Conservation (phyloP, 208 protist species). For the Herpetomonas muscarum region DNA sequence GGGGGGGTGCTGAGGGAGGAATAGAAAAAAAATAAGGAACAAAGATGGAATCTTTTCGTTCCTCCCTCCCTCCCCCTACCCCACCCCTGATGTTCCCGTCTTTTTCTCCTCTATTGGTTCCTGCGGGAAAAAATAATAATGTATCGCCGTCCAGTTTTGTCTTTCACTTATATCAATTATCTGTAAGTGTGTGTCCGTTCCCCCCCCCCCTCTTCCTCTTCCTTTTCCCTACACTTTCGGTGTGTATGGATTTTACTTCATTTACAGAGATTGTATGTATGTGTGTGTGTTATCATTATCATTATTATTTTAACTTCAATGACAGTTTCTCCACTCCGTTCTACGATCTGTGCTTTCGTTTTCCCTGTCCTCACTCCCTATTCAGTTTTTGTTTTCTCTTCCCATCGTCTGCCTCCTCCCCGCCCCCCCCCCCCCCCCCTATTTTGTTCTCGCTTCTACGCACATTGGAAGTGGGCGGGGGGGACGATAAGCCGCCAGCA, state of each 20-base stretch:
- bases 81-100: not conserved
- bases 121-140: slow-evolving; percentile 6
- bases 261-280: not conserved
- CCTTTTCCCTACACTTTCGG: not conserved
- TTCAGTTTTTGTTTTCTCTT: slow-evolving; percentile 6
- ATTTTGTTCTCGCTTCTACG: not conserved
- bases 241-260: slow-evolving; percentile 1
- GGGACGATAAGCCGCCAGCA: no score
- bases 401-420: no score
- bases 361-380: not conserved
- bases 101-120: slow-evolving; percentile 5
- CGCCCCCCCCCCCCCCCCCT: not conserved
- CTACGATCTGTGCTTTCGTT: not conserved
- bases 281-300: slow-evolving; percentile 3
- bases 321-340: no score
- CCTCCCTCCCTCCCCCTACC: not conserved
- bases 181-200: not conserved
- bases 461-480: no score
- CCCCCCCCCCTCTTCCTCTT: not conserved
- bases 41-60: not conserved
- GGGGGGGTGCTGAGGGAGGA: no score
- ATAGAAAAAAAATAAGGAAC: no score
- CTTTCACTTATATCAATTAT: not conserved
- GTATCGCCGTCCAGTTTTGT: not conserved
- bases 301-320: no score